Conservation (phyloP, 2,329 filamentous ascomycete species). For the Pseudocercospora fuligena region DNA sequence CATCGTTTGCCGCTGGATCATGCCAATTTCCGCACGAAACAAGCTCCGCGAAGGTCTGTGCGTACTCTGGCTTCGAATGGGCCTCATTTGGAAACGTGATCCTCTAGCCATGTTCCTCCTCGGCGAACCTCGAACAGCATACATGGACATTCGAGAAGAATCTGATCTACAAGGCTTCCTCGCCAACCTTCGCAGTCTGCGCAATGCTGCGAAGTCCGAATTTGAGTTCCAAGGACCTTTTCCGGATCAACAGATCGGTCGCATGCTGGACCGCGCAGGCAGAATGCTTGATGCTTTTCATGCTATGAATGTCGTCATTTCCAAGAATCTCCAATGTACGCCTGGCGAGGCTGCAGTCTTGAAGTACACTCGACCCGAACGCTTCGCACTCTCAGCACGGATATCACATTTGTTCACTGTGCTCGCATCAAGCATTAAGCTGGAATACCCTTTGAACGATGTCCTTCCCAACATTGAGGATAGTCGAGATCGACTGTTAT, state of each 20-base stretch:
- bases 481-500: slow-evolving; percentile 79
- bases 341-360: slow-evolving; percentile 82
- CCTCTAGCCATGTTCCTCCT: slow-evolving; percentile 73
- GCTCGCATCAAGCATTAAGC: slow-evolving; percentile 87
- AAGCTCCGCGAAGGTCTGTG: slow-evolving; percentile 90
- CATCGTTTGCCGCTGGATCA: slow-evolving; percentile 84
- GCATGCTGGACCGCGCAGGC: slow-evolving; percentile 78
- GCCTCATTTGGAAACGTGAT: slow-evolving; percentile 93
- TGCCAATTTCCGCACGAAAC: slow-evolving; percentile 87
- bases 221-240: slow-evolving; percentile 90
- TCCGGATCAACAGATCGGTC: slow-evolving; percentile 71
- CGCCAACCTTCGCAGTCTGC: slow-evolving; percentile 73
- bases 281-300: slow-evolving; percentile 92
- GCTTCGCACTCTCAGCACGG: slow-evolving; percentile 78
- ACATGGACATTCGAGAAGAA: slow-evolving; percentile 88
- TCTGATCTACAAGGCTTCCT: slow-evolving; percentile 81
- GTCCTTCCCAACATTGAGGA: slow-evolving; percentile 82
- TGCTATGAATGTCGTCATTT: slow-evolving; percentile 90
- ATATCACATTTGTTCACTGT: slow-evolving; percentile 89
- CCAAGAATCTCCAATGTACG: slow-evolving; percentile 75
- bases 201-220: slow-evolving; percentile 75
- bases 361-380: slow-evolving; percentile 76
- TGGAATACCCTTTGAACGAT: slow-evolving; percentile 83
- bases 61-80: slow-evolving; percentile 92
- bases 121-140: slow-evolving; percentile 52